These are phyloP conservation scores for Lepidium sativum DNA, from an alignment of 345 rosid genomes.

Conservation along the genomic window DNA sequence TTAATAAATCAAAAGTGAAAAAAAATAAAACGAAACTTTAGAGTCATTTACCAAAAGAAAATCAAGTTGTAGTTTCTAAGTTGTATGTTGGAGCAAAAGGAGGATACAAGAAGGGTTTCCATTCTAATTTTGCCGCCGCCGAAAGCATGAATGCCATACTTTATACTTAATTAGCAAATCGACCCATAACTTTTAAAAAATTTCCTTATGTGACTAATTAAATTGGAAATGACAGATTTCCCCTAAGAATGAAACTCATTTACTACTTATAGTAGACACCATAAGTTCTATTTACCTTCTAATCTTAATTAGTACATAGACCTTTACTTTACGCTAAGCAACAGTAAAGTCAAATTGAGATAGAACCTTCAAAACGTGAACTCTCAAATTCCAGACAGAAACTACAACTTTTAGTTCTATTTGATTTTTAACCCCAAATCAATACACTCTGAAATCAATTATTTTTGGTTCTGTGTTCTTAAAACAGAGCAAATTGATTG, in stretches of 20 bases:
- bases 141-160: constrained; percentile 8
- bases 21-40: too few species aligned
- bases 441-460: neutral
- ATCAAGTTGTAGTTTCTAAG: too few species aligned
- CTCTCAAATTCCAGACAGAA: neutral
- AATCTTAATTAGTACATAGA: neutral
- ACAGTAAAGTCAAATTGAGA: neutral
- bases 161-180: constrained; percentile 2
- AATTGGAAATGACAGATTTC: neutral
- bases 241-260: neutral
- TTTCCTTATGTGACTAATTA: neutral
- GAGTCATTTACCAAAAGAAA: too few species aligned
- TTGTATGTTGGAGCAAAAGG: neutral
- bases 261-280: neutral
- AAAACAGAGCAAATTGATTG: neutral
- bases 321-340: neutral
- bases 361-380: neutral
- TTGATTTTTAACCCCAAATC: neutral
- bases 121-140: constrained; percentile 11
- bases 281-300: neutral
- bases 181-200: neutral
- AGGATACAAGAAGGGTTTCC: neutral
- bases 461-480: neutral
- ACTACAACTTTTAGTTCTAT: neutral
- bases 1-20: too few species aligned